A percentile compares a stretch with the other conserved stretches of the same genome.
phyloP scores from a whole-genome alignment of 78 protist species.

The Dictyostelium capitatum region DNA sequence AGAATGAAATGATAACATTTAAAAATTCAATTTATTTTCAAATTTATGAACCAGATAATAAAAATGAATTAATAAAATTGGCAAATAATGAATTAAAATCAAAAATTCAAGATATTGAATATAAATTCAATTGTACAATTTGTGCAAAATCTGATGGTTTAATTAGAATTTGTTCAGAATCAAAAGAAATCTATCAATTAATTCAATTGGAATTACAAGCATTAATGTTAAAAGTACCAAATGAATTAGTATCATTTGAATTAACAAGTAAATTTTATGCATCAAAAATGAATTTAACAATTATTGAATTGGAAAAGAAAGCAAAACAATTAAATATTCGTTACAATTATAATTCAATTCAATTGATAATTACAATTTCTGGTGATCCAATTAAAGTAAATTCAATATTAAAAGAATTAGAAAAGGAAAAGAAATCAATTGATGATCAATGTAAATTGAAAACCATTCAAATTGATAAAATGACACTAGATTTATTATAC shows the following conservation, averaged over 20 bases:
- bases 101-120: not conserved
- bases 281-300: not conserved
- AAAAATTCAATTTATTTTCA: not conserved
- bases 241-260: not conserved
- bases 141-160: not conserved
- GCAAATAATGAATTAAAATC: not conserved
- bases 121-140: not conserved
- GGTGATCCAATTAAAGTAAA: slow-evolving; percentile 5
- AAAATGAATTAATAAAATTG: not conserved
- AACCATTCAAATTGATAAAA: not conserved
- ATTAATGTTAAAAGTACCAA: not conserved
- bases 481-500: not conserved
- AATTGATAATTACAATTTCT: not conserved
- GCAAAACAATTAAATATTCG: not conserved
- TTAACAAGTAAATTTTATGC: not conserved
- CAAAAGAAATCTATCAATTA: not conserved
- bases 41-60: not conserved
- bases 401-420: not conserved
- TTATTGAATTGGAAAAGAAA: not conserved
- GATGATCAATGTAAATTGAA: not conserved
- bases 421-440: not conserved
- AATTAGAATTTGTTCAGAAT: not conserved
- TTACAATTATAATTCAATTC: not conserved
- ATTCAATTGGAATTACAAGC: not conserved
- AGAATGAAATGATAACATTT: not conserved